Percentiles rank a stretch among this genome's conserved stretches.
Evolutionary conservation across 441 rosid species (phyloP).

Genomic region (Pelargonium australe): DNA sequence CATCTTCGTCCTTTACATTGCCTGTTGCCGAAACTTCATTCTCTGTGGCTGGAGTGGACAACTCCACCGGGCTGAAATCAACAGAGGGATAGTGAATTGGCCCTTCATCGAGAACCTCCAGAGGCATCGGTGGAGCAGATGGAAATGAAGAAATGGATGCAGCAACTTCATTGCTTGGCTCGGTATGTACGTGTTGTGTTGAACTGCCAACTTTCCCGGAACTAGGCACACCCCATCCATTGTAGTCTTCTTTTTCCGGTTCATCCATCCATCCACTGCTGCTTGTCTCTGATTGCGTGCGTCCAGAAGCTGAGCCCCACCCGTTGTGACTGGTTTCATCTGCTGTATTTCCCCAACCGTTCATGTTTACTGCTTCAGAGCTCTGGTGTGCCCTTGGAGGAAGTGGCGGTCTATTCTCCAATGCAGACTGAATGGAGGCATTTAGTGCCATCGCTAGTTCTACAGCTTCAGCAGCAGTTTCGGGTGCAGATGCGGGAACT

Average conservation of each 20-base stretch:
- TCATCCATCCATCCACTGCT: conserved; percentile 31
- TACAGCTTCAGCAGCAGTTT: conserved; percentile 26
- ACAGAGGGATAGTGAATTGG: conserved; percentile 37
- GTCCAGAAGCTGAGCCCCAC: conserved; percentile 25
- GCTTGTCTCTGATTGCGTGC: conserved; percentile 25
- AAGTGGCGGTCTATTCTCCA: conserved; percentile 16
- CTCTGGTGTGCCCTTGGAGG: conserved; percentile 17
- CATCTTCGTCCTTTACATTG: conserved; percentile 26
- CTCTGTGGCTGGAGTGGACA: conserved; percentile 17
- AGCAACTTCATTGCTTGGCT: conserved; percentile 9
- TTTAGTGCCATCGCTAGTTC: conserved; percentile 24
- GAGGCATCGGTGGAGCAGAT: conserved; percentile 47
- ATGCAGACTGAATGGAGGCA: conserved; percentile 23
- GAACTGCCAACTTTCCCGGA: conserved; percentile 20
- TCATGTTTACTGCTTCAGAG: conserved; percentile 25
- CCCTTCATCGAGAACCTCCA: conserved; percentile 28
- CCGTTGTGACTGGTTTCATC: conserved; percentile 25
- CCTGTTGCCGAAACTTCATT: conserved; percentile 20
- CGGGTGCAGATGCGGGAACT: conserved; percentile 20
- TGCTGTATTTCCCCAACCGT: conserved; percentile 28
- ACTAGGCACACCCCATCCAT: conserved; percentile 28
- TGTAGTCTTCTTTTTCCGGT: conserved; percentile 24
- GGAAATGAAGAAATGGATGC: conserved; percentile 29
- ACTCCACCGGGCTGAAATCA: conserved; percentile 28
- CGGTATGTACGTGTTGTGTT: conserved; percentile 18